Conservation (phyloP, 257 asterid species). For the Penstemon barbatus region DNA sequence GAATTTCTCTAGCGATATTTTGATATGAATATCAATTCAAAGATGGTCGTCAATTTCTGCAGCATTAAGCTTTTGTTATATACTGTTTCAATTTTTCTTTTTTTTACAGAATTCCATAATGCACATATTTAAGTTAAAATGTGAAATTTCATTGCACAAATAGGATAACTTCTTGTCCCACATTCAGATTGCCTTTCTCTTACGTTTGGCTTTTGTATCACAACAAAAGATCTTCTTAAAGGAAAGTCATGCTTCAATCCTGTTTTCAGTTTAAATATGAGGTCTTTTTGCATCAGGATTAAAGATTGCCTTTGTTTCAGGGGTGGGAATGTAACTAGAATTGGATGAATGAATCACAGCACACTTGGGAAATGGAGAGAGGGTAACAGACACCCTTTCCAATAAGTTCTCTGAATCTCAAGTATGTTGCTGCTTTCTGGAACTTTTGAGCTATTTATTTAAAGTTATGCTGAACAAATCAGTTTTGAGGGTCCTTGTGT, state of each 20-base stretch:
- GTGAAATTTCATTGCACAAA: too few species aligned
- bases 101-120: too few species aligned
- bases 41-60: too few species aligned
- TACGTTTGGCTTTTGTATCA: not conserved
- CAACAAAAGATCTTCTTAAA: not conserved
- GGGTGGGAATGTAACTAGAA: conserved; percentile 23
- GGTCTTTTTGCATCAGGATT: conserved; percentile 10
- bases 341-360: not conserved
- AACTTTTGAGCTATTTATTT: conserved; percentile 5
- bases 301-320: conserved; percentile 16
- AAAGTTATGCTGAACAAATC: conserved; percentile 42
- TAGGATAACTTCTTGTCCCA: not conserved
- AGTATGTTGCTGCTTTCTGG: conserved; percentile 19
- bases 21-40: too few species aligned
- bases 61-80: too few species aligned
- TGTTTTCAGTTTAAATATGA: conserved; percentile 1
- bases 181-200: not conserved
- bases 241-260: not conserved
- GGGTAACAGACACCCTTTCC: conserved; percentile 15
- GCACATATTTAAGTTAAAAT: too few species aligned
- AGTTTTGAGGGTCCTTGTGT: conserved; percentile 14
- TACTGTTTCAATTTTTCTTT: too few species aligned
- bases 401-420: conserved; percentile 13
- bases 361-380: not conserved
- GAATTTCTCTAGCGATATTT: too few species aligned